Base-by-base conservation (phyloP, 441 rosid species). In the Raphanus hybrid region DNA sequence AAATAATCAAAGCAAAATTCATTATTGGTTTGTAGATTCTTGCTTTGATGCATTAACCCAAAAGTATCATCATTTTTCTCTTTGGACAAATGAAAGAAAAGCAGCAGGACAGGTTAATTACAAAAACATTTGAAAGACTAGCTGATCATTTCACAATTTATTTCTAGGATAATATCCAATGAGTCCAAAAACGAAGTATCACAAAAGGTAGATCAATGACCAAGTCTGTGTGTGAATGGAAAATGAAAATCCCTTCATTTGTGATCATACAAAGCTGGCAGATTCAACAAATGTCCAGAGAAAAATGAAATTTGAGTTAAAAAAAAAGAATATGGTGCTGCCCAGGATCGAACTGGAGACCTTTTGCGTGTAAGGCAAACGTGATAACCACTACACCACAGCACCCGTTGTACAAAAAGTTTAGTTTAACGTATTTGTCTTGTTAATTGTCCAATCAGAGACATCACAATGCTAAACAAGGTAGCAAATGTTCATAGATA, bases 351-450 rank as follows among this genome's bases (percentile, higher is more conserved):
- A 88, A 90, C 92, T 82, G 88, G 91, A 75, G 89, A 85, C 89
- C 90, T 86, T 86, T 82, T 82, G 91, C 80, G 90, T 89, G 91
- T 88, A 87, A 89, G 85, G 87, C 92, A 84, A 81, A 89, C 93
- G 91, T 87, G 92, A 91, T 91, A 86, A 89, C 93, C 93, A 86
- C 96, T 89, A 89, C 91, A 89, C 93, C 89, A 89, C 93, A 88
- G 91, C 90, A 87, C 75, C 84, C 20, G 6, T 2, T 18, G 61
- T 54, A 6, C 58, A 54, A 15, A 0, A 18, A 18, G 20, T 16
- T 29, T 61, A 5, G 5, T 60, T 43, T 10, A 3, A 5, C 50
- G 0, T 43, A 43, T 1, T 3, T 45, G 43, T 3, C 18, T 52
- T 35, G 34, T 12, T 20, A 64, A 34, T 43, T 4, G 61, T 14